Evolutionary conservation across 257 asterid species (phyloP), one percentile per base, ranked within the genome.

Genomic region (Asclepias syriaca): DNA sequence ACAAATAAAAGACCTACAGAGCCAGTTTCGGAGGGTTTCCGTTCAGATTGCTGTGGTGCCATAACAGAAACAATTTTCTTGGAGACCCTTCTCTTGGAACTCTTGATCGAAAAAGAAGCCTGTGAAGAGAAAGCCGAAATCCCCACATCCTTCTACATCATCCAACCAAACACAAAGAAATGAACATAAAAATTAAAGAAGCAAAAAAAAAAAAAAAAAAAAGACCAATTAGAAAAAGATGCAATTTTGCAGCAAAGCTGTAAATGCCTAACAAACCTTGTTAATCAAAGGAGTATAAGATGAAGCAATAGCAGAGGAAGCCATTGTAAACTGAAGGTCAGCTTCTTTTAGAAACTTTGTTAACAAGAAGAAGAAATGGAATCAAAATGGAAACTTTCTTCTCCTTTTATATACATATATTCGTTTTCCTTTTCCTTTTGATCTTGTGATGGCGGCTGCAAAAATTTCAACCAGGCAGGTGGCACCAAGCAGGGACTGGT

Each of bases 1-100:
- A 16, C 6, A 27, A 64, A 11, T 1, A 40, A 32, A 16, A 27
- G 12, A 8, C 14, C 70, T 37, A 90, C 98, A 73, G 91, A 85
- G 69, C 98, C 97, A 54, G 97, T 89, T 22, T 87, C 81, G 65
- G 97, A 77, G 6, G 97, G 94, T 55, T 78, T 88, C 45, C 96
- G 86, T 81, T 84, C 91, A 70, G 86, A 84, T 83, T 91, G 97
- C 69, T 87, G 91, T 0, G 96, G 90, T 58, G 96, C 77, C 96
- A 90, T 87, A 16, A 91, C 96, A 71, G 90, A 91, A 48, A 86
- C 89, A 53, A 87, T 79, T 82, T 81, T 87, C 78, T 77, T 81
- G 57, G 82, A 79, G 43, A 65, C 82, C 84, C 78, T 85, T 69
- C 74, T 89, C 81, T 79, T 76, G 70, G 79, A 45, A 64, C 65